phyloP scores from a whole-genome alignment of 2,329 filamentous ascomycete species.

The Ophiostoma quercus region DNA sequence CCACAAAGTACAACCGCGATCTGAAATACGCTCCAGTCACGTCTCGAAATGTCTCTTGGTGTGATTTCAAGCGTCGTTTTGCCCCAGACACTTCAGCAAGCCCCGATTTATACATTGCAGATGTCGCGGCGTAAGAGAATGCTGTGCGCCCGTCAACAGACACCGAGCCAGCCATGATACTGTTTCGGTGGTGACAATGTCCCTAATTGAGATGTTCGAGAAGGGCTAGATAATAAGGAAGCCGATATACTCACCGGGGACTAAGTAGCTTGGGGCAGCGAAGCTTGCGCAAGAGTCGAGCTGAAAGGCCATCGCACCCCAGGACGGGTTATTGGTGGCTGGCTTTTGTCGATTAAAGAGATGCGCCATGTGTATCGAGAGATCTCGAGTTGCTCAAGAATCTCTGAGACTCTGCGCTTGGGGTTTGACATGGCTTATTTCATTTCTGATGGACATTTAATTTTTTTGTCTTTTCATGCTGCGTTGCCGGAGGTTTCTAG shows the following conservation, averaged over 20 bases:
- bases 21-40: not conserved
- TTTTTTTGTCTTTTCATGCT: not conserved
- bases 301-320: not conserved
- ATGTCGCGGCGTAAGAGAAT: not conserved
- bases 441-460: not conserved
- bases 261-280: not conserved
- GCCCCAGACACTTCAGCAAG: constrained; percentile 12
- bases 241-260: not conserved
- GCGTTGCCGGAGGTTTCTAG: not conserved
- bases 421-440: not conserved
- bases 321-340: not conserved
- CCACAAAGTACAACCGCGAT: not conserved
- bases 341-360: not conserved
- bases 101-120: constrained; percentile 21
- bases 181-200: not conserved
- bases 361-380: not conserved
- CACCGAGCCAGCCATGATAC: constrained; percentile 10
- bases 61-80: constrained; percentile 6
- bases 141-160: constrained; percentile 10
- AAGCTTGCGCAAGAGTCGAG: not conserved
- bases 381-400: constrained; percentile 6
- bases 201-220: not conserved
- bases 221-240: not conserved
- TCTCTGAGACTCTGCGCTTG: not conserved
- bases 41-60: not conserved